phyloP scores from a whole-genome alignment of 495 filamentous ascomycete genomes.

The Talaromyces thailandensis region DNA sequence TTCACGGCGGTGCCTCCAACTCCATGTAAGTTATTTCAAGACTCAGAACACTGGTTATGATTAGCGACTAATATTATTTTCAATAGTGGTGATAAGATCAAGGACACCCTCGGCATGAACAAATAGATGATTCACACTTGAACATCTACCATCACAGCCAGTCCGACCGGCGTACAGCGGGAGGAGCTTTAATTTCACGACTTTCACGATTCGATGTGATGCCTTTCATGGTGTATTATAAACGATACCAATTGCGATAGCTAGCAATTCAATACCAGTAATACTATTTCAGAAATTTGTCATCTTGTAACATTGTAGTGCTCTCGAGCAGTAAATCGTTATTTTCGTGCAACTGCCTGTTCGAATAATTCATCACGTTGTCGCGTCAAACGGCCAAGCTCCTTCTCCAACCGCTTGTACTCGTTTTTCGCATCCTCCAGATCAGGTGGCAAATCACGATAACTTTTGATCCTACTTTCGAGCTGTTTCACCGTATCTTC shows the following conservation, averaged over 20 bases:
- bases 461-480: constrained; percentile 47
- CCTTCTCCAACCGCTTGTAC: constrained; percentile 52
- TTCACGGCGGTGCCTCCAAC: constrained; percentile 32
- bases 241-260: constrained; percentile 23
- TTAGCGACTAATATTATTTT: constrained; percentile 9
- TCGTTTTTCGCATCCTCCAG: constrained; percentile 53
- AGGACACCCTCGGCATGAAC: constrained; percentile 45
- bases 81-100: constrained; percentile 46
- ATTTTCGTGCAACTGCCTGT: constrained; percentile 6
- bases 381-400: constrained; percentile 47
- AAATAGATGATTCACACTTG: constrained; percentile 22
- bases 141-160: neutral
- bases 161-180: neutral
- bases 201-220: constrained; percentile 3
- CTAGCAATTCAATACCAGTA: neutral
- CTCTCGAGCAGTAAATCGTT: neutral
- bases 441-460: constrained; percentile 63
- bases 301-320: no score
- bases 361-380: constrained; percentile 66
- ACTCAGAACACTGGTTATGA: neutral
- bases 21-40: constrained; percentile 26
- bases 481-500: constrained; percentile 33
- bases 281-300: neutral
- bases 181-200: neutral
- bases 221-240: constrained; percentile 11